Conservation (phyloP, 2,329 filamentous ascomycete genomes). For the Penicillium sp. region DNA sequence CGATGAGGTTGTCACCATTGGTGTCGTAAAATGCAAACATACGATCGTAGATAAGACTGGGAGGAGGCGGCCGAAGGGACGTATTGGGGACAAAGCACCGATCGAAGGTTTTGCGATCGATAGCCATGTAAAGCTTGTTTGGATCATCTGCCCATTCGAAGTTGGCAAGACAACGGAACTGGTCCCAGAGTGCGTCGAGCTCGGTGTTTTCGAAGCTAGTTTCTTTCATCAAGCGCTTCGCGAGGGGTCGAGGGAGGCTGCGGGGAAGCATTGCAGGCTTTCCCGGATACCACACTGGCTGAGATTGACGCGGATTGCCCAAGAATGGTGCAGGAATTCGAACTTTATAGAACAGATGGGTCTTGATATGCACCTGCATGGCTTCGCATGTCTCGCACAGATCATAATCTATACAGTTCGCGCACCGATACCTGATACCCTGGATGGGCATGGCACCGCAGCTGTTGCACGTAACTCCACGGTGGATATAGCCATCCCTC, state of each 20-base stretch:
- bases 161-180: slow-evolving; percentile 92
- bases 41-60: slow-evolving; percentile 90
- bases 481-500: slow-evolving; percentile 84
- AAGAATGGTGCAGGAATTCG: slow-evolving; percentile 84
- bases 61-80: slow-evolving; percentile 70
- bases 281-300: slow-evolving; percentile 83
- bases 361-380: slow-evolving; percentile 71
- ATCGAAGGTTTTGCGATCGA: slow-evolving; percentile 91
- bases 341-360: slow-evolving; percentile 96
- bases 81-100: slow-evolving; percentile 84
- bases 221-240: slow-evolving; percentile 66
- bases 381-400: slow-evolving; percentile 90
- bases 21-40: slow-evolving; percentile 97
- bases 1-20: slow-evolving; percentile 83
- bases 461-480: slow-evolving; percentile 87
- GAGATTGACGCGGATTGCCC: slow-evolving; percentile 71
- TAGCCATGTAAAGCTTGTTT: slow-evolving; percentile 72
- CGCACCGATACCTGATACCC: slow-evolving; percentile 88
- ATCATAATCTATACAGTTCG: slow-evolving; percentile 94
- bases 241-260: slow-evolving; percentile 65
- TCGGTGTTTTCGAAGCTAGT: slow-evolving; percentile 82
- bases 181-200: slow-evolving; percentile 91
- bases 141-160: slow-evolving; percentile 81
- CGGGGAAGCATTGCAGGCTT: slow-evolving; percentile 71
- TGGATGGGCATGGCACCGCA: slow-evolving; percentile 87